Conservation (phyloP, 345 rosid genomes). For the Syzygium oleosum region DNA sequence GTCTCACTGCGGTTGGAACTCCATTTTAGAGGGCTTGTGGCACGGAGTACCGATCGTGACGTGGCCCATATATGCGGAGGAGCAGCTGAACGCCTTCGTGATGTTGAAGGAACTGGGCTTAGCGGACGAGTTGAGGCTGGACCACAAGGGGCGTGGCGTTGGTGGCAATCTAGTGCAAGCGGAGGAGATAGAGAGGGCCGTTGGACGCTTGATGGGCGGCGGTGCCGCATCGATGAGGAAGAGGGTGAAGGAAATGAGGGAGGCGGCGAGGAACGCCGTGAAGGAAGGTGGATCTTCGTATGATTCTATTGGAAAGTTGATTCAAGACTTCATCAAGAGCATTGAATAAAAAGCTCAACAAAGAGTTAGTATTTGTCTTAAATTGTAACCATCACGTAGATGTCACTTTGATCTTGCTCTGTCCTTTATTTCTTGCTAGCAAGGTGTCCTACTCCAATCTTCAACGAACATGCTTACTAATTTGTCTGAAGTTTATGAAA, state of each 20-base stretch:
- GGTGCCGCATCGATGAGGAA: conserved; percentile 8
- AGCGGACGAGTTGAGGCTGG: conserved; percentile 24
- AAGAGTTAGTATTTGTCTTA: too few relatives aligned
- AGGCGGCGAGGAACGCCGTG: conserved; percentile 13
- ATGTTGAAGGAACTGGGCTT: conserved; percentile 38
- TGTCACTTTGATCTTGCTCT: neutral
- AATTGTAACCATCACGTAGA: neutral
- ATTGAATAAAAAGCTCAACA: neutral
- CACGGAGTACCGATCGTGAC: conserved; percentile 31
- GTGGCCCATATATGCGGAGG: conserved; percentile 45
- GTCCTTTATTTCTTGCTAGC: neutral
- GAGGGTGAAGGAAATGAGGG: conserved; percentile 20
- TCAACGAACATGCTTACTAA: neutral
- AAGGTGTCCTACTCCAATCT: neutral
- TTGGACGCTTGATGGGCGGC: conserved; percentile 15
- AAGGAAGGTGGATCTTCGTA: conserved; percentile 28
- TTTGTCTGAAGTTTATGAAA: neutral
- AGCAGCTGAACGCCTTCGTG: conserved; percentile 36
- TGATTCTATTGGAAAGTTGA: conserved; percentile 11
- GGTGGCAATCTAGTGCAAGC: conserved; percentile 14
- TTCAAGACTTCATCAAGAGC: conserved; percentile 14
- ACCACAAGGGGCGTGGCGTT: neutral
- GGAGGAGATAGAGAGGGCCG: conserved; percentile 23
- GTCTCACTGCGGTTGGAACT: conserved; percentile 52
- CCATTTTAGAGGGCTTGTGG: conserved; percentile 40